Evolutionary conservation across 805 yeast genomes (phyloP).

Genomic region (Wilhelminamyces savonicus): DNA sequence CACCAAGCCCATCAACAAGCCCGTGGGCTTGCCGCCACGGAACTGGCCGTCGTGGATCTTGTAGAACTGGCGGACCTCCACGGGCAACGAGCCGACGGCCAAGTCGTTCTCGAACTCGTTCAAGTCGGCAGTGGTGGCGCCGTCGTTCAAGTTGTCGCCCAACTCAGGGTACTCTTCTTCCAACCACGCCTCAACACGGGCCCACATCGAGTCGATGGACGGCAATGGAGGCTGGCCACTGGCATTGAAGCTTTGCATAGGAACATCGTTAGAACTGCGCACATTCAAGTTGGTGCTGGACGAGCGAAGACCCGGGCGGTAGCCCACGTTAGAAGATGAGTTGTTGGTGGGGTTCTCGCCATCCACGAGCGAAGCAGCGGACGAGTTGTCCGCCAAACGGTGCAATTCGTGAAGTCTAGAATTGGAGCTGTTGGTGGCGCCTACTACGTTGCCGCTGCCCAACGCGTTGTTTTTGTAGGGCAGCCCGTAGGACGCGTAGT

Average conservation of each 20-base stretch:
- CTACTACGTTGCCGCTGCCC: slow-evolving; percentile 11
- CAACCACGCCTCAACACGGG: slow-evolving; percentile 34
- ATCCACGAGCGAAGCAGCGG: slow-evolving; percentile 22
- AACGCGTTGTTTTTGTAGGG: slow-evolving; percentile 8
- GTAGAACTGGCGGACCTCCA: slow-evolving; percentile 39
- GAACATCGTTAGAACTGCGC: slow-evolving; percentile 29
- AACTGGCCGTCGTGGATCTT: slow-evolving; percentile 42
- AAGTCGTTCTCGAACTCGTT: slow-evolving; percentile 41
- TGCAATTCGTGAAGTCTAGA: slow-evolving; percentile 33
- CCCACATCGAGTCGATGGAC: slow-evolving; percentile 37
- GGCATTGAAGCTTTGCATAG: slow-evolving; percentile 37
- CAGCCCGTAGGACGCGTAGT: slow-evolving; percentile 48
- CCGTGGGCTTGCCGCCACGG: slow-evolving; percentile 41
- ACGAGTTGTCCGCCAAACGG: slow-evolving; percentile 16
- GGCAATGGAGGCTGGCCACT: slow-evolving; percentile 19
- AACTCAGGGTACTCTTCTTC: slow-evolving; percentile 43
- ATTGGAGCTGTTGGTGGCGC: slow-evolving; percentile 13
- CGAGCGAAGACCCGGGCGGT: slow-evolving; percentile 39
- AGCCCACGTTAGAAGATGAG: slow-evolving; percentile 17
- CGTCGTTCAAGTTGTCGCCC: slow-evolving; percentile 36
- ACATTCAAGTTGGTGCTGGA: slow-evolving; percentile 27
- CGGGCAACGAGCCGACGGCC: slow-evolving; percentile 36
- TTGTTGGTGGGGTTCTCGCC: slow-evolving; percentile 8
- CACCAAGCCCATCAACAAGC: slow-evolving; percentile 37
- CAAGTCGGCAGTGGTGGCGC: slow-evolving; percentile 40